phyloP scores from a whole-genome alignment of 108 stramenopile genomes.

The Licmophora abbreviata region DNA sequence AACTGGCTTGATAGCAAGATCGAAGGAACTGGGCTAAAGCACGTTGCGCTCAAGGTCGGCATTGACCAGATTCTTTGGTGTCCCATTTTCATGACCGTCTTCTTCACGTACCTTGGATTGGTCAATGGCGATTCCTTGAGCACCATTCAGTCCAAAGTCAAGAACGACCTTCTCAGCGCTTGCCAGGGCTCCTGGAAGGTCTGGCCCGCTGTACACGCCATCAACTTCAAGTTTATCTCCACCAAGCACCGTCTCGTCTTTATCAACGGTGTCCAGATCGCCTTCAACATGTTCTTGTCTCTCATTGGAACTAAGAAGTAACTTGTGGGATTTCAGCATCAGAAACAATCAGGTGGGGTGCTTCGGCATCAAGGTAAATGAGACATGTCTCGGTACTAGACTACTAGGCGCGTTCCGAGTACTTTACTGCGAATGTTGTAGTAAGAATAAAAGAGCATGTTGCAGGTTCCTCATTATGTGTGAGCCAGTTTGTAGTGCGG shows the following conservation, averaged over 20 bases:
- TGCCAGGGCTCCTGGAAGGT: conserved; percentile 97
- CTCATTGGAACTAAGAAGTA: conserved; percentile 89
- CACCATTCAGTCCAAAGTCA: conserved; percentile 86
- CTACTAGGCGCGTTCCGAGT: too few species aligned
- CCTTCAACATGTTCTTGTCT: conserved; percentile 97
- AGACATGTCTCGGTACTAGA: too few species aligned
- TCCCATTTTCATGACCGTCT: conserved; percentile 94
- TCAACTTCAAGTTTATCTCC: conserved; percentile 97
- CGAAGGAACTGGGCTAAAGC: conserved; percentile 67
- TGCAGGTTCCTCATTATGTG: too few species aligned
- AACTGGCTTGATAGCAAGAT: conserved; percentile 90
- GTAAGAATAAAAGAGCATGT: too few species aligned
- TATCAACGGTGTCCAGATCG: conserved; percentile 96
- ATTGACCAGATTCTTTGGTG: conserved; percentile 95
- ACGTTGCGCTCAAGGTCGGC: conserved; percentile 87
- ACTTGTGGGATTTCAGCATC: not conserved
- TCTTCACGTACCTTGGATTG: conserved; percentile 96
- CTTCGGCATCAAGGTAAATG: too few species aligned
- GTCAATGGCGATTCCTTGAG: conserved; percentile 83
- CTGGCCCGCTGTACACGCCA: conserved; percentile 93
- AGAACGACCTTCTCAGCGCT: conserved; percentile 86
- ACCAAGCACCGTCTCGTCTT: conserved; percentile 93
- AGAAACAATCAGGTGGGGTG: too few species aligned
- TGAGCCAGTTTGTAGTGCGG: too few species aligned
- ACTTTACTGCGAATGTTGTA: too few species aligned